A percentile compares a stretch with the other conserved stretches of the same genome.
phyloP scores from a whole-genome alignment of 2,329 filamentous ascomycete genomes.

The Calonectria ilicicola region DNA sequence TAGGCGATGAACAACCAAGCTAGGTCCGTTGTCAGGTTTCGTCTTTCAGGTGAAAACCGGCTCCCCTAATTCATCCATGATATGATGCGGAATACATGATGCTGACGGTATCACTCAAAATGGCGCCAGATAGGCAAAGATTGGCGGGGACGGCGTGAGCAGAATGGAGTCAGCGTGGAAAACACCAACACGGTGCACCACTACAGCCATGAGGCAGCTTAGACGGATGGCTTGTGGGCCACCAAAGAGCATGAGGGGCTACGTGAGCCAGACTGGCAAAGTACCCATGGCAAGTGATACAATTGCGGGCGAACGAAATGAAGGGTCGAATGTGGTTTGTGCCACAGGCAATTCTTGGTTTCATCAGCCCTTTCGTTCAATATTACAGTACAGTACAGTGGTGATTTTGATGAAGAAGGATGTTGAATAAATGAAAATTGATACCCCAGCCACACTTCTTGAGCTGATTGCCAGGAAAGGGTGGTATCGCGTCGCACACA shows the following conservation, averaged over 20 bases:
- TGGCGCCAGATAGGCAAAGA: background rate
- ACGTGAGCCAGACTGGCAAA: background rate
- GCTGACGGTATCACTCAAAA: background rate
- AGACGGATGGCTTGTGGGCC: constrained; percentile 10
- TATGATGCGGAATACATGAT: background rate
- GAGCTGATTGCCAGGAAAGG: constrained; percentile 6
- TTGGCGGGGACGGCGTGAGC: constrained; percentile 1
- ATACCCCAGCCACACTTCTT: constrained; percentile 22
- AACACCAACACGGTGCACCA: background rate
- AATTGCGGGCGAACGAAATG: background rate
- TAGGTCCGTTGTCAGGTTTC: background rate
- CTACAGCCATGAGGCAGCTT: background rate
- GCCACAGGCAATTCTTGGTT: constrained; percentile 11
- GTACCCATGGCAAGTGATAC: constrained; percentile 5
- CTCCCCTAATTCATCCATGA: background rate
- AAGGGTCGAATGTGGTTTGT: background rate
- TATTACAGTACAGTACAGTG: background rate
- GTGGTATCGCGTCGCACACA: constrained; percentile 7
- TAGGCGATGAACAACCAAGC: background rate
- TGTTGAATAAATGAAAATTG: background rate
- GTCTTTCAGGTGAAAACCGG: background rate
- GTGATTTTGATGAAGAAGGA: background rate
- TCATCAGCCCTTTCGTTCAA: background rate
- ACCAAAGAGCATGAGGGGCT: background rate
- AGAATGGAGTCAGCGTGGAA: background rate